Evolutionary conservation across 2,329 filamentous ascomycete species (phyloP).

Genomic region (Trichophyton mentagrophytes): DNA sequence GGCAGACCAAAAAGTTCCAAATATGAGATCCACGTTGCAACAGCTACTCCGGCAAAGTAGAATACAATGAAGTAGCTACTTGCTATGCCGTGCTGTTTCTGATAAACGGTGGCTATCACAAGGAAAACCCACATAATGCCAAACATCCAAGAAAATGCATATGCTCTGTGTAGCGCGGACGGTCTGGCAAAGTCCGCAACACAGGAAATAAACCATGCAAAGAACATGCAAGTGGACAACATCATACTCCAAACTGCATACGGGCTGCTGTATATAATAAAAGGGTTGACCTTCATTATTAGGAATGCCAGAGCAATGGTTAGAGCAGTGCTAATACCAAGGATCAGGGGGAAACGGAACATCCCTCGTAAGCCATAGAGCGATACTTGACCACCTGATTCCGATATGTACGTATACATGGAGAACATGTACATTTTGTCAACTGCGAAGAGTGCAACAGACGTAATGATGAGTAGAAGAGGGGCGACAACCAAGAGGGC

Average conservation of each 20-base stretch:
- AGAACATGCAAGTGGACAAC: conserved; percentile 63
- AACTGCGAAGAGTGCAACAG: conserved; percentile 52
- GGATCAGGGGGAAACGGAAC: conserved; percentile 67
- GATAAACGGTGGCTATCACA: conserved; percentile 59
- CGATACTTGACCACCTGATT: conserved; percentile 47
- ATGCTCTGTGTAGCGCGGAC: conserved; percentile 72
- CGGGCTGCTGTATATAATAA: conserved; percentile 78
- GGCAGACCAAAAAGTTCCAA: conserved; percentile 68
- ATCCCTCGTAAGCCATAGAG: conserved; percentile 70
- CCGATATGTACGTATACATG: conserved; percentile 48
- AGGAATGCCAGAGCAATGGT: conserved; percentile 62
- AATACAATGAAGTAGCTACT: conserved; percentile 73
- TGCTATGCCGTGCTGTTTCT: conserved; percentile 58
- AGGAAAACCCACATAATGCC: conserved; percentile 59
- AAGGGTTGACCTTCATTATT: conserved; percentile 69
- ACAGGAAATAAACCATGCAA: conserved; percentile 71
- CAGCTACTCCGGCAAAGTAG: conserved; percentile 61
- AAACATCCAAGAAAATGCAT: conserved; percentile 75
- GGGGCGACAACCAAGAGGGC: conserved; percentile 70
- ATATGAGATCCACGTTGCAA: conserved; percentile 62
- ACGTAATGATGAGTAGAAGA: conserved; percentile 55
- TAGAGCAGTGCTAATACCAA: conserved; percentile 54
- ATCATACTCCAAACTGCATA: conserved; percentile 87
- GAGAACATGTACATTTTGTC: conserved; percentile 88
- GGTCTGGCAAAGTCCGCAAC: conserved; percentile 69